These are phyloP conservation scores for Berkeleyomyces basicola DNA, from an alignment of 2,329 filamentous ascomycete genomes.

Conservation along the genomic window DNA sequence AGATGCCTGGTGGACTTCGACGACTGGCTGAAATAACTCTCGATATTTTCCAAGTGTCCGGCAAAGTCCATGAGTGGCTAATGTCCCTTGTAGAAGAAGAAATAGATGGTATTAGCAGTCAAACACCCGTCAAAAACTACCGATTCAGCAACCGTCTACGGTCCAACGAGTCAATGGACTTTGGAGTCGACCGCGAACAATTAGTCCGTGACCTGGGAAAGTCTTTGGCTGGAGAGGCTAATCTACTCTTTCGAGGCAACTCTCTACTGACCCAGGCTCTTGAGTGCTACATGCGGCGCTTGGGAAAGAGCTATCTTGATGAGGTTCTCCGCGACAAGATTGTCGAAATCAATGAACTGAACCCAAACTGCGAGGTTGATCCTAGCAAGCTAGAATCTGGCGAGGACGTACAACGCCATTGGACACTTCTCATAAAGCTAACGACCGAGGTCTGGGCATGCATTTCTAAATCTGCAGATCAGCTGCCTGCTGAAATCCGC, in stretches of 20 bases:
- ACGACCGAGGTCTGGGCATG: slow-evolving; percentile 76
- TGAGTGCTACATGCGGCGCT: slow-evolving; percentile 86
- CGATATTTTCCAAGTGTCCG: slow-evolving; percentile 91
- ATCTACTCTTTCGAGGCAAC: slow-evolving; percentile 87
- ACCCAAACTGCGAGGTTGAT: slow-evolving; percentile 90
- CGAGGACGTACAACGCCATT: slow-evolving; percentile 69
- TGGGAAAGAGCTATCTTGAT: slow-evolving; percentile 85
- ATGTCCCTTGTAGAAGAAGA: slow-evolving; percentile 90
- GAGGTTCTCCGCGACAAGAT: slow-evolving; percentile 76
- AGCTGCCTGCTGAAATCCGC: slow-evolving; percentile 65
- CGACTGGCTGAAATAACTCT: slow-evolving; percentile 72
- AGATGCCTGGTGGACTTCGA: slow-evolving; percentile 61
- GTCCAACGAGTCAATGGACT: slow-evolving; percentile 52
- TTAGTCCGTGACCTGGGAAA: slow-evolving; percentile 64
- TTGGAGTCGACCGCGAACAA: slow-evolving; percentile 48
- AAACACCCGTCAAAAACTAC: slow-evolving; percentile 56
- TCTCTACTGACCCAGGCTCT: slow-evolving; percentile 84
- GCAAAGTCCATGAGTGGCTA: slow-evolving; percentile 72
- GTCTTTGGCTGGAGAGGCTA: slow-evolving; percentile 71
- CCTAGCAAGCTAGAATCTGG: slow-evolving; percentile 53
- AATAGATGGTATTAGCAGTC: slow-evolving; percentile 81
- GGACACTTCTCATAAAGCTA: slow-evolving; percentile 56
- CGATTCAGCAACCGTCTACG: slow-evolving; percentile 55
- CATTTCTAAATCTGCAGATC: slow-evolving; percentile 57
- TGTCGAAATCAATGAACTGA: slow-evolving; percentile 72